A percentile compares a stretch with the other conserved stretches of the same genome.
These are phyloP conservation scores for Vitis hybrid DNA, from an alignment of 177 flowering plant species.

Conservation along the genomic window DNA sequence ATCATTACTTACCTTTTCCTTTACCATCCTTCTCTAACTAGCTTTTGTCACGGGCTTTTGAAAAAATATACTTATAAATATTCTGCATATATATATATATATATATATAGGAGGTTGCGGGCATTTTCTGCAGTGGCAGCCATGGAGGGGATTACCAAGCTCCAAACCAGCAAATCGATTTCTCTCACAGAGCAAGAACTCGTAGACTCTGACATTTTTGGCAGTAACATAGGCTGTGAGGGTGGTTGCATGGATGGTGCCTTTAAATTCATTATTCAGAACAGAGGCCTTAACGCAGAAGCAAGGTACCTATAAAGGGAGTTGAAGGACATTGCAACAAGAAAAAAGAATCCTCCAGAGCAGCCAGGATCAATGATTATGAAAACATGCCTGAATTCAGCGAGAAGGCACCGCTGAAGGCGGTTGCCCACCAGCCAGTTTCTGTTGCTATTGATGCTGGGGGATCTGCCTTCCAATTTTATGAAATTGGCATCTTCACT, in stretches of 20 bases:
- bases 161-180: constrained; percentile 24
- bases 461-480: constrained; percentile 26
- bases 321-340: constrained; percentile 27
- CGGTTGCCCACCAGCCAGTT: constrained; percentile 44
- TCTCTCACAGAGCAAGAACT: constrained; percentile 43
- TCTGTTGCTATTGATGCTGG: constrained; percentile 43
- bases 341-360: constrained; percentile 5
- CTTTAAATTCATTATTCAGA: constrained; percentile 27
- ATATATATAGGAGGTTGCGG: constrained; percentile 30
- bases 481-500: constrained; percentile 34
- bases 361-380: constrained; percentile 29
- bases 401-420: constrained; percentile 29
- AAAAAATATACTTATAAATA: too few relatives aligned
- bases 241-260: constrained; percentile 41
- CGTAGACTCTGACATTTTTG: constrained; percentile 31
- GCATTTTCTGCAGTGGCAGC: constrained; percentile 36
- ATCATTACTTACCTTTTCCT: not conserved
- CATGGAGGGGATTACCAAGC: constrained; percentile 23
- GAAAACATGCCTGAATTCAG: constrained; percentile 32
- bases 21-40: too few relatives aligned
- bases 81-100: too few relatives aligned
- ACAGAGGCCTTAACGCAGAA: constrained; percentile 35
- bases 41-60: too few relatives aligned
- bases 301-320: constrained; percentile 33
- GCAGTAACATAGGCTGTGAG: constrained; percentile 30